Evolutionary conservation across 805 yeast genomes (phyloP).

Genomic region (Naumovozyma castellii): DNA sequence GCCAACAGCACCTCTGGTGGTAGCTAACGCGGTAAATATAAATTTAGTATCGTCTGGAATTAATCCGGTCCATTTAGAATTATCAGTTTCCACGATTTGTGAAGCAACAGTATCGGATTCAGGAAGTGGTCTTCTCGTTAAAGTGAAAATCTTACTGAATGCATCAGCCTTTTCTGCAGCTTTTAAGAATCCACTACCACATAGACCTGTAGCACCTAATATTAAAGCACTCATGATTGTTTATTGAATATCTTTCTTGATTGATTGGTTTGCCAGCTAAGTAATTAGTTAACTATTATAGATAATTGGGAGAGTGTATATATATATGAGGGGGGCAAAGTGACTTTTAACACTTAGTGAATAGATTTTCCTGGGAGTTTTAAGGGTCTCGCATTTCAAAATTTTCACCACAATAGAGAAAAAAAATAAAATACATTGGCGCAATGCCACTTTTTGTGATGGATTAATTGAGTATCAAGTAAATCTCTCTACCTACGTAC

Average conservation of each 20-base stretch:
- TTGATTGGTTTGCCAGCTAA: neutral
- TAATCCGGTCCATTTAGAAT: constrained; percentile 41
- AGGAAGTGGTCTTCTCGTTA: constrained; percentile 42
- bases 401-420: no score
- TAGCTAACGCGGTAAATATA: constrained; percentile 62
- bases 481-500: no score
- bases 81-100: constrained; percentile 37
- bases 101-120: constrained; percentile 26
- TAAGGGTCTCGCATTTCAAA: no score
- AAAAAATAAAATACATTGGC: no score
- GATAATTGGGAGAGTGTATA: neutral
- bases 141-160: constrained; percentile 36
- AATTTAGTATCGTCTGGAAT: constrained; percentile 32
- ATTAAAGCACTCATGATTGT: constrained; percentile 27
- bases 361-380: no score
- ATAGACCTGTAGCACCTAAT: constrained; percentile 74
- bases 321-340: neutral
- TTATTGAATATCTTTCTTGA: neutral
- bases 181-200: constrained; percentile 51
- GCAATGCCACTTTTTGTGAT: no score
- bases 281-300: no score
- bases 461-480: no score
- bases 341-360: no score
- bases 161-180: constrained; percentile 32
- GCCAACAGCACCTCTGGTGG: constrained; percentile 68